Percentiles rank a stretch among this genome's conserved stretches.
Conservation (phyloP, 176 grass and related monocot species). For the Cenchrus americanus region DNA sequence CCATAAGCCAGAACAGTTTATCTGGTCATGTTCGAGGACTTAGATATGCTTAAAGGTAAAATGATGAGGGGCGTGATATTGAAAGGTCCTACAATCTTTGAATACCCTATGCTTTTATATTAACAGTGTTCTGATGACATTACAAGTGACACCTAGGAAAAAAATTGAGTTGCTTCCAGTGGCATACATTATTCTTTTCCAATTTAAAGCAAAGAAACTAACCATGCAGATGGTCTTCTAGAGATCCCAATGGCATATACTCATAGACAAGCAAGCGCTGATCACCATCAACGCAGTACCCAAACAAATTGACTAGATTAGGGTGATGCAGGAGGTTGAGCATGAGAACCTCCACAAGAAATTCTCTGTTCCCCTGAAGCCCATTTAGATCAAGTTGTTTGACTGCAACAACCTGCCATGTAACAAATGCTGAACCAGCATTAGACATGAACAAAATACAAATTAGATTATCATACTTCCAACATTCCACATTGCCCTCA, state of each 20-base stretch:
- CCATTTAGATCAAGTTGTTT: conserved; percentile 81
- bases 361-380: conserved; percentile 82
- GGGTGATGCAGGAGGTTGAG: conserved; percentile 70
- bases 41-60: background rate
- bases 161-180: conserved; percentile 3
- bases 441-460: conserved; percentile 27
- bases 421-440: conserved; percentile 33
- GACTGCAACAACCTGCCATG: conserved; percentile 74
- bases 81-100: background rate
- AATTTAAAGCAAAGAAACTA: conserved; percentile 43
- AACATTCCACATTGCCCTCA: background rate
- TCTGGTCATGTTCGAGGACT: conserved; percentile 23
- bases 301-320: conserved; percentile 77
- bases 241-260: conserved; percentile 78
- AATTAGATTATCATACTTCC: background rate
- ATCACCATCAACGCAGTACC: conserved; percentile 65
- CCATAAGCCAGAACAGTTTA: background rate
- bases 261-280: conserved; percentile 77
- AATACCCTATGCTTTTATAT: background rate
- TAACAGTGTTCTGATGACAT: conserved; percentile 5
- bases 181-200: conserved; percentile 14
- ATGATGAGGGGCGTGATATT: background rate
- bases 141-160: background rate
- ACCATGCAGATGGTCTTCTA: conserved; percentile 86
- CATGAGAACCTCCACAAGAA: conserved; percentile 88